Base-by-base conservation (phyloP, 2,329 filamentous ascomycete genomes). In the Pestalotiopsis sp. region DNA sequence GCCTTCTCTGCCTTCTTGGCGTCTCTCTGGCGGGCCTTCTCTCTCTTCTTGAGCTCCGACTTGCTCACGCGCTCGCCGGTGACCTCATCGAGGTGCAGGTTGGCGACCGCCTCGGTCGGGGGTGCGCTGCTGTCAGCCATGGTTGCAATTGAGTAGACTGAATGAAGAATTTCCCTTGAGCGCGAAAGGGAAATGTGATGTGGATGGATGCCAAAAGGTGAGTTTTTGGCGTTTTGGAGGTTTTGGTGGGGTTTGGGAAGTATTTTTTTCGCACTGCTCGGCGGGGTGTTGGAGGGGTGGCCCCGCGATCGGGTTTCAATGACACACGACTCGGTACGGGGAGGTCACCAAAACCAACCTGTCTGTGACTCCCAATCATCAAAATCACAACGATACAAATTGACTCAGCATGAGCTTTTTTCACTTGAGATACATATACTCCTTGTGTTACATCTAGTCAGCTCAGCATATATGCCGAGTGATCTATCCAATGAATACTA, bases 31-130 rank as follows among this genome's bases (percentile, higher is more conserved):
- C 95, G 91, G 78, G 91, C 87, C 93, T 99, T 99, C 84, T 94
- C 89, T 76, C 95, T 91, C 85, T 93, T 95, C 93, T 99, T 99
- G 80, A 98, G 85, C 83, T 94, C 91, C 17, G 90, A 89, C 89
- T 94, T 94, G 83, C 92, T 94, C 69, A 92, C 79, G 80, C 82
- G 90, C 84, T 99, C 96, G 76, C 96, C 96, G 14, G 96, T 98
- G 71, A 94, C 93, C 77, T 97, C 93, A 80, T 99, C 96, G 64
- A 96, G 88, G 80, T 94, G 88, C 73, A 97, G 86, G 83, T 95
- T 93, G 76, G 87, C 87, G 72, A 91, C 80, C 75, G 82, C 81
- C 71, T 87, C 86, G 71, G 82, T 82, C 66, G 82, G 82, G 39
- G 67, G 59, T 11, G 64, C 55, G 65, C 17, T 67, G 26, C 64